A percentile compares a stretch with the other conserved stretches of the same genome.
These are phyloP conservation scores for Berkeleyomyces basicola DNA, from an alignment of 2,329 filamentous ascomycete species.

Conservation along the genomic window DNA sequence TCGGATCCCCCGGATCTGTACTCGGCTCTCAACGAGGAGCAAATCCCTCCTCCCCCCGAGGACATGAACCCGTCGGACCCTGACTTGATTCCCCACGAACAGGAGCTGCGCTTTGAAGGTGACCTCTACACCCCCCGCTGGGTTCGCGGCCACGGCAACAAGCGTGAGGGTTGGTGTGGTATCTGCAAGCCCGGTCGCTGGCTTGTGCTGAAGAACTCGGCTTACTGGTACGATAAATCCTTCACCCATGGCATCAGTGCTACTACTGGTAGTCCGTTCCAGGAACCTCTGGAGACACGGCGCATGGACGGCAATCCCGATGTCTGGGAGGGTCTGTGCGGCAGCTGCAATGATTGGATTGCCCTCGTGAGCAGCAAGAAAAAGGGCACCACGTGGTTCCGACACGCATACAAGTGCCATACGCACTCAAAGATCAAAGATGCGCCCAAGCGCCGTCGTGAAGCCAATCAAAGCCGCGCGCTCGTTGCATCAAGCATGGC, in stretches of 20 bases:
- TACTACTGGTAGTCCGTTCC: constrained; percentile 61
- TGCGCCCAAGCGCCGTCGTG: constrained; percentile 48
- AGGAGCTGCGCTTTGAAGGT: constrained; percentile 61
- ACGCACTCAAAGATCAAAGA: constrained; percentile 58
- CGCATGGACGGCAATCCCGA: constrained; percentile 67
- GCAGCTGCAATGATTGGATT: constrained; percentile 67
- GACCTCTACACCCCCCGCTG: constrained; percentile 72
- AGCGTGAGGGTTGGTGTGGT: constrained; percentile 78
- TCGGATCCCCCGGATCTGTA: constrained; percentile 65
- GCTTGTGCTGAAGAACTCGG: constrained; percentile 79
- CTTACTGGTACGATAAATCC: constrained; percentile 87
- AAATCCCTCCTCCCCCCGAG: constrained; percentile 55
- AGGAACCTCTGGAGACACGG: constrained; percentile 57
- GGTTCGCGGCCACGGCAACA: constrained; percentile 74
- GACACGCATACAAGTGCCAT: constrained; percentile 77
- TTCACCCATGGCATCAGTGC: constrained; percentile 79
- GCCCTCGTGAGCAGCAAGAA: constrained; percentile 72
- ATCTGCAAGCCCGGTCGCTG: constrained; percentile 75
- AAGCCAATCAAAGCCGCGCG: constrained; percentile 36
- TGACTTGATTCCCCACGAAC: constrained; percentile 60
- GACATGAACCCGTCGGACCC: constrained; percentile 69
- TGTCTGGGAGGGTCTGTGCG: constrained; percentile 66
- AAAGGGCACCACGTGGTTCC: constrained; percentile 84
- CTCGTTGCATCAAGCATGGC: constrained; percentile 27
- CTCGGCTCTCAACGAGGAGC: constrained; percentile 56